These are phyloP conservation scores for Paramyrothecium roridum DNA, from an alignment of 2,329 filamentous ascomycete species.

Conservation along the genomic window DNA sequence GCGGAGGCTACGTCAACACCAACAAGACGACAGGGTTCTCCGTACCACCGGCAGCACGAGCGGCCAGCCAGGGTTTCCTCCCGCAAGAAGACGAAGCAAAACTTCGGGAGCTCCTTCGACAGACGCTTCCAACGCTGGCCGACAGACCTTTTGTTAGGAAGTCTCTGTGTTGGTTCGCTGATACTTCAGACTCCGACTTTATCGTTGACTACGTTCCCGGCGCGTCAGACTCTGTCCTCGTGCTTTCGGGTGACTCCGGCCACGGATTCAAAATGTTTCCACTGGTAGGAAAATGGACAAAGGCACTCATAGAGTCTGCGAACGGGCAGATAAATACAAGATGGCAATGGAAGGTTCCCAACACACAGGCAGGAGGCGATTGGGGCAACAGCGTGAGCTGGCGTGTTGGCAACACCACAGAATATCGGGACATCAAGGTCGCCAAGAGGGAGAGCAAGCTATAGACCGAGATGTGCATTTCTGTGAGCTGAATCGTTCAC, in stretches of 20 bases:
- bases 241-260: constrained; percentile 56
- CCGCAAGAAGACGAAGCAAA: constrained; percentile 50
- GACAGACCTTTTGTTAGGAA: constrained; percentile 54
- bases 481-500: no score
- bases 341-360: constrained; percentile 49
- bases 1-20: constrained; percentile 52
- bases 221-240: constrained; percentile 40
- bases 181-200: constrained; percentile 58
- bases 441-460: no score
- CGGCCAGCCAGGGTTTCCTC: constrained; percentile 41
- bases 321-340: constrained; percentile 36
- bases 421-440: constrained; percentile 14
- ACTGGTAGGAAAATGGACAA: constrained; percentile 53
- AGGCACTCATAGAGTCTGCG: constrained; percentile 38
- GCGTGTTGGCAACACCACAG: constrained; percentile 28
- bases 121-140: constrained; percentile 50
- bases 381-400: constrained; percentile 31
- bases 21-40: constrained; percentile 29
- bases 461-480: no score
- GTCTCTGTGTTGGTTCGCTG: constrained; percentile 62
- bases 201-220: constrained; percentile 56
- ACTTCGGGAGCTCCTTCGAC: constrained; percentile 44
- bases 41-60: constrained; percentile 24
- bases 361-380: constrained; percentile 10
- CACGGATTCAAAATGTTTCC: constrained; percentile 64